These are phyloP conservation scores for Blastobotrys elegans DNA, from an alignment of 1,139 yeast genomes.

Conservation along the genomic window DNA sequence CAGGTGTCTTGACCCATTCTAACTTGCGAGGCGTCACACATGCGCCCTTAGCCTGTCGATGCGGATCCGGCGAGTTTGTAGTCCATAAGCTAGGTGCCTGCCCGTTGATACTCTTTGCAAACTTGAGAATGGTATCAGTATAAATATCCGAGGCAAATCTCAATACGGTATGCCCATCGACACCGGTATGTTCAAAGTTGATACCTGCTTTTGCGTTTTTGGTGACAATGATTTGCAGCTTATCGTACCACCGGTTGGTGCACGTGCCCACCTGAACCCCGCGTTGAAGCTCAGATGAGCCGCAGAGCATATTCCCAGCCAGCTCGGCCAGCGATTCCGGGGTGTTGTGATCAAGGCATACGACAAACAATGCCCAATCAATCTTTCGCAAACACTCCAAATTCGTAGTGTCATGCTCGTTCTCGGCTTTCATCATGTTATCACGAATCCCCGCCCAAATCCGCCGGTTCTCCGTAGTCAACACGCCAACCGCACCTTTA, in stretches of 20 bases:
- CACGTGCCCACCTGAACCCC: slow-evolving; percentile 93
- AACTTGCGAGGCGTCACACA: slow-evolving; percentile 68
- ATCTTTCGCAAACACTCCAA: slow-evolving; percentile 66
- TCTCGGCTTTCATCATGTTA: slow-evolving; percentile 38
- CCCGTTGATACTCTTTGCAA: slow-evolving; percentile 77
- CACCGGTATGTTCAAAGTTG: slow-evolving; percentile 93
- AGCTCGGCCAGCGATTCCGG: slow-evolving; percentile 63
- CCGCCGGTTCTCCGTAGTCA: slow-evolving; percentile 83
- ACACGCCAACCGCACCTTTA: slow-evolving; percentile 78
- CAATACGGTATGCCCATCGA: slow-evolving; percentile 90
- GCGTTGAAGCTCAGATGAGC: slow-evolving; percentile 68
- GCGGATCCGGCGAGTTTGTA: slow-evolving; percentile 44
- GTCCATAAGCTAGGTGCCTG: slow-evolving; percentile 79
- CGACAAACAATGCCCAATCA: slow-evolving; percentile 75
- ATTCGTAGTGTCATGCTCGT: slow-evolving; percentile 37
- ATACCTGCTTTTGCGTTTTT: slow-evolving; percentile 90
- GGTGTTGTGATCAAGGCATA: slow-evolving; percentile 75
- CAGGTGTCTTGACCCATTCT: slow-evolving; percentile 82
- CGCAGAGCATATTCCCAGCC: slow-evolving; percentile 82
- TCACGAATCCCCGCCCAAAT: slow-evolving; percentile 76
- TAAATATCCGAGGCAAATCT: slow-evolving; percentile 85
- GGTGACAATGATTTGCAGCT: slow-evolving; percentile 83
- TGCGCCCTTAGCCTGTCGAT: slow-evolving; percentile 39
- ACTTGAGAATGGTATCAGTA: slow-evolving; percentile 81
- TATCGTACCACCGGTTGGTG: slow-evolving; percentile 93